Base-by-base conservation (phyloP, 2,329 filamentous ascomycete species). In the Beauveria rudraprayagi region DNA sequence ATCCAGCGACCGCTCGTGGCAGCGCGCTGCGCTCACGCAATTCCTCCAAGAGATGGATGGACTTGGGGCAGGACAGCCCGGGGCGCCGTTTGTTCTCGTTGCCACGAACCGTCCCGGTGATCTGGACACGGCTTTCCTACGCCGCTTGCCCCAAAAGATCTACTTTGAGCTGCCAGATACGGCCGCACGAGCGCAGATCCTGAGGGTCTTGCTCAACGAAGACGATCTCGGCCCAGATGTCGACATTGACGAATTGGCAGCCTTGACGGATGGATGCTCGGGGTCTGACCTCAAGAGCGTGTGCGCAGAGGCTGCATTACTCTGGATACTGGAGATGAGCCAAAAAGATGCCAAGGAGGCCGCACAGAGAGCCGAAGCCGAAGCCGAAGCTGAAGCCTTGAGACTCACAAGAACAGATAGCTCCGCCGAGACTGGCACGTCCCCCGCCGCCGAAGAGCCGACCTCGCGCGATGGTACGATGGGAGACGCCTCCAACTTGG, bases 251-350 rank as follows among this genome's bases (percentile, higher is more conserved):
- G 70, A 73, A 9, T 66, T 82, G 3, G 77, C 79, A 3, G 71
- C 68, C 28, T 71, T 73, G 17, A 82, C 80, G 1, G 72, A 75
- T 0, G 71, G 78, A 28, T 82, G 81, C 64, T 80, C 79, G 0
- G 80, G 80, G 17, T 80, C 78, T 1, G 80, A 82, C 63, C 68
- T 82, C 55, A 81, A 80, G 68, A 82, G 79, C 62, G 68, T 82
- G 24, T 76, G 74, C 22, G 78, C 46, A n/a, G 56, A 59, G n/a
- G 56, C 56, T 1, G 56, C 56, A 3, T 17, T 59, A 9, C 46
- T 50, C 3, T 59, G 56, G 46, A 17, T 56, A 4, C 22, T 56
- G 22, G 43, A 48, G 7, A 5, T 40, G 41, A 37, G n/a, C 10
- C 54, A 34, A 24, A 37, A 16, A 5, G 22, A n/a, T 2, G 53